Conservation (phyloP, 345 rosid species). For the sweet orange (Citrus sinensis) region DNA sequence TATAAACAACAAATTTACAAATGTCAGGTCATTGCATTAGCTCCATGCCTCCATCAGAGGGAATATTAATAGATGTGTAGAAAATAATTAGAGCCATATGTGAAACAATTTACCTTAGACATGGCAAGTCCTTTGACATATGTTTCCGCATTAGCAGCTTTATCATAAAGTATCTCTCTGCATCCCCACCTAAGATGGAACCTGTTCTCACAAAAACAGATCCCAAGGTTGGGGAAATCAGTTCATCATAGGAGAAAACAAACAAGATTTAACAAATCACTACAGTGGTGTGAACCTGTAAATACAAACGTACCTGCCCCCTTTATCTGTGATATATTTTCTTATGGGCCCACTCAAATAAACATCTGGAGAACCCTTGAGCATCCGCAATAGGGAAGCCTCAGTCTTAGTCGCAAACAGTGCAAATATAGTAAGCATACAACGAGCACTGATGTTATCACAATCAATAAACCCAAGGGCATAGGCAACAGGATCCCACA, state of each 20-base stretch:
- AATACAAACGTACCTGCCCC: constrained; percentile 62
- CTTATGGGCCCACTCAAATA: constrained; percentile 93
- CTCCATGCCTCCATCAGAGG: neutral
- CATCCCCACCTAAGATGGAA: constrained; percentile 99
- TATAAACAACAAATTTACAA: neutral
- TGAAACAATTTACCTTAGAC: constrained; percentile 62
- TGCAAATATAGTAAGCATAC: constrained; percentile 98
- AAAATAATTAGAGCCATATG: neutral
- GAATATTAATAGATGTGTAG: neutral
- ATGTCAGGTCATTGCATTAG: neutral
- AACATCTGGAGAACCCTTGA: constrained; percentile 94
- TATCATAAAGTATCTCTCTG: constrained; percentile 75
- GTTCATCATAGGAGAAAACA: neutral
- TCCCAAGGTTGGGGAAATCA: neutral
- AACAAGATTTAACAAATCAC: neutral
- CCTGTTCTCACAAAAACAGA: constrained; percentile 45
- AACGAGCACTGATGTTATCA: constrained; percentile 96
- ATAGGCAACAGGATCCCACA: constrained; percentile 99
- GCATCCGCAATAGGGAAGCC: constrained; percentile 97
- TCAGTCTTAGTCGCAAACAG: constrained; percentile 96
- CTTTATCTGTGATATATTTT: constrained; percentile 77
- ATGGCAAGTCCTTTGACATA: constrained; percentile 79
- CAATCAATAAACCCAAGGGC: constrained; percentile 99
- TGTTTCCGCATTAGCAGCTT: constrained; percentile 56
- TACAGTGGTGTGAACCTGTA: neutral